Evolutionary conservation across 106 monocot genomes (phyloP).

Genomic region (Allium sativum): DNA sequence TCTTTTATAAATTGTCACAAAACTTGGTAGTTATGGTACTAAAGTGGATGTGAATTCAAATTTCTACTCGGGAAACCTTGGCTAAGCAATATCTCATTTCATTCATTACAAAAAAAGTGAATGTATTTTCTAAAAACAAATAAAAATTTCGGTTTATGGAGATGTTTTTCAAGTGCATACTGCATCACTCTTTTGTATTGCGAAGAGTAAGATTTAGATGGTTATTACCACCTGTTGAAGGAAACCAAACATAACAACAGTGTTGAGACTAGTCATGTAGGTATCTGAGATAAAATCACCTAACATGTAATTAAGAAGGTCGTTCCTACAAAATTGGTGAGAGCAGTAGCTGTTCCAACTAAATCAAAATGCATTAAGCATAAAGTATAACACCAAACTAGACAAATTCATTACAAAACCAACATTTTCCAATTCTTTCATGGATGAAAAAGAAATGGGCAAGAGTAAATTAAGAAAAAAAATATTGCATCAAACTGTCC

Average conservation of each 20-base stretch:
- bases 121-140: too few relatives aligned
- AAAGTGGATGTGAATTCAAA: too few relatives aligned
- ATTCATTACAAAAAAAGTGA: too few relatives aligned
- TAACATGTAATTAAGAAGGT: conserved; percentile 21
- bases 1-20: too few relatives aligned
- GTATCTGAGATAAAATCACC: conserved; percentile 17
- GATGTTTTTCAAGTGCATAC: background rate
- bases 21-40: too few relatives aligned
- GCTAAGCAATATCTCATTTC: too few relatives aligned
- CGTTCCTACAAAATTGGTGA: conserved; percentile 41
- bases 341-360: conserved; percentile 13
- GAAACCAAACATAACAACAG: conserved; percentile 8
- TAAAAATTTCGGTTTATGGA: background rate
- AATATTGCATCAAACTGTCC: background rate
- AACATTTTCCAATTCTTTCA: conserved; percentile 21
- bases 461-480: background rate
- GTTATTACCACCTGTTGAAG: conserved; percentile 17
- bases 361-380: conserved; percentile 20
- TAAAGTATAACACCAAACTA: conserved; percentile 21
- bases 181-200: background rate
- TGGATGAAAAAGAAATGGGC: background rate
- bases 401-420: conserved; percentile 7
- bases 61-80: too few relatives aligned
- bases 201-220: background rate
- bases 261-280: conserved; percentile 14